Percentiles rank a stretch among this genome's conserved stretches.
phyloP scores from a whole-genome alignment of 306 rosid genomes.

The Vigna hirtella region DNA sequence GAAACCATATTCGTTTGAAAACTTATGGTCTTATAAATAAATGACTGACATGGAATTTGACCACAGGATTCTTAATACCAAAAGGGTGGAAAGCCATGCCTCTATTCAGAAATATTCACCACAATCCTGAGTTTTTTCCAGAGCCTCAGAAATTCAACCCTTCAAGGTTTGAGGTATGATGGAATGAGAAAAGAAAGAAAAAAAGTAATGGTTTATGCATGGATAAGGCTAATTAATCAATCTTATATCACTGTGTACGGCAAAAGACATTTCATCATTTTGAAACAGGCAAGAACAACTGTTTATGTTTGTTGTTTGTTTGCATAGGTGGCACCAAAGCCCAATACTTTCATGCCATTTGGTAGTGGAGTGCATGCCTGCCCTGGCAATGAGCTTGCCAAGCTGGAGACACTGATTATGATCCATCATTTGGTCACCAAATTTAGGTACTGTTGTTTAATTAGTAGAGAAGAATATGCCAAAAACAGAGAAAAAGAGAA shows the following conservation, averaged over 20 bases:
- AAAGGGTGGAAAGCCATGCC: conserved; percentile 99
- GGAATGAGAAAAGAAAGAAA: conserved; percentile 10
- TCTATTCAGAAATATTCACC: conserved; percentile 89
- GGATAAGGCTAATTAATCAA: conserved; percentile 28
- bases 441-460: conserved; percentile 63
- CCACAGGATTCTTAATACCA: conserved; percentile 85
- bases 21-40: not conserved
- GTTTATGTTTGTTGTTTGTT: conserved; percentile 3
- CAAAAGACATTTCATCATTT: conserved; percentile 1
- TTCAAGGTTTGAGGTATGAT: conserved; percentile 87
- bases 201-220: conserved; percentile 16
- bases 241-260: not conserved
- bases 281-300: not conserved
- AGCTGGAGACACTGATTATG: conserved; percentile 83
- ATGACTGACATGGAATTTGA: conserved; percentile 41
- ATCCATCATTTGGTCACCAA: conserved; percentile 86
- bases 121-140: conserved; percentile 73
- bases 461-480: not conserved
- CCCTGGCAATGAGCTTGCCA: conserved; percentile 97
- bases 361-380: conserved; percentile 94
- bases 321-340: conserved; percentile 77
- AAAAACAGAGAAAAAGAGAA: not conserved
- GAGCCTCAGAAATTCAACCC: conserved; percentile 84
- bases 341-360: conserved; percentile 93
- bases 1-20: conserved; percentile 4